Evolutionary conservation across 164 flowering plant genomes (phyloP), one percentile per base, ranked within the genome.

Genomic region (Warburgia ugandensis): DNA sequence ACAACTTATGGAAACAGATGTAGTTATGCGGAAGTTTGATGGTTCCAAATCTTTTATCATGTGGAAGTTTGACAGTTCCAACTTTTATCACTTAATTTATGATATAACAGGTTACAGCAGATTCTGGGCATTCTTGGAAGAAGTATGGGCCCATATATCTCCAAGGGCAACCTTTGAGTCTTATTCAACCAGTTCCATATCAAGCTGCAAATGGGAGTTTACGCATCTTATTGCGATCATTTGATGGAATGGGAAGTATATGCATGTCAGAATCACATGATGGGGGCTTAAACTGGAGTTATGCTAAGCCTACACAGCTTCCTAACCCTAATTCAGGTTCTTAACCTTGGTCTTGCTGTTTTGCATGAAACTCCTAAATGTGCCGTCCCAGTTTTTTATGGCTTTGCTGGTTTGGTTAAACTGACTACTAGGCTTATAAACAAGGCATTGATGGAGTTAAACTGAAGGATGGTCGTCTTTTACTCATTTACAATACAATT

Each of bases 371-470:
- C n/a, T n/a, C n/a, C n/a, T n/a, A n/a, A n/a, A n/a, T n/a, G n/a
- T n/a, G n/a, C n/a, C n/a, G n/a, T n/a, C n/a, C n/a, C n/a, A n/a
- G n/a, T n/a, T n/a, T n/a, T n/a, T n/a, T n/a, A n/a, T n/a, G n/a
- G n/a, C n/a, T n/a, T n/a, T n/a, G n/a, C n/a, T n/a, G n/a, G n/a
- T n/a, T n/a, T n/a, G n/a, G n/a, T n/a, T n/a, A n/a, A n/a, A n/a
- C n/a, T n/a, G n/a, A n/a, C n/a, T n/a, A n/a, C n/a, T n/a, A n/a
- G n/a, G n/a, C n/a, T n/a, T n/a, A n/a, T n/a, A n/a, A n/a, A n/a
- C n/a, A n/a, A n/a, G 95, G 97, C 29, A 86, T 86, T 47, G 95
- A 90, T 71, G 97, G 95, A 41, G 80, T 83, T n/a, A 86, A 86
- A 65, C 50, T 90, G 67, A 71, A 37, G 20, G 84, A 86, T 68